Evolutionary conservation across 306 rosid genomes (phyloP).

Genomic region (Herpetospermum pedunculosum): DNA sequence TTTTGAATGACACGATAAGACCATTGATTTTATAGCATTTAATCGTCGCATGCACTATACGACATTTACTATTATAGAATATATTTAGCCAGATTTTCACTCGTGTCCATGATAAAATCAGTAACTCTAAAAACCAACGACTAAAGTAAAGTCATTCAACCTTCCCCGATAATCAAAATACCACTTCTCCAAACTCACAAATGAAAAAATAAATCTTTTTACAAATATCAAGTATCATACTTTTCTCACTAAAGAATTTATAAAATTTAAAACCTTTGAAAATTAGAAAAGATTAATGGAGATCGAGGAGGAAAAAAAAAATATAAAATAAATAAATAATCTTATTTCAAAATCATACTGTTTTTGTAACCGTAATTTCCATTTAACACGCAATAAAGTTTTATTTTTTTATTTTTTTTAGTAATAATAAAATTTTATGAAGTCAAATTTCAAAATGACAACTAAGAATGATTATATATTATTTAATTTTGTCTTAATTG

Average conservation of each 20-base stretch:
- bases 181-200: too few species aligned
- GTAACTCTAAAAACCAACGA: not conserved
- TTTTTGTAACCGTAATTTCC: not conserved
- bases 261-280: too few species aligned
- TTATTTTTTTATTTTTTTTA: too few species aligned
- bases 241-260: too few species aligned
- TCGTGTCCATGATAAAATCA: too few species aligned
- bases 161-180: not conserved
- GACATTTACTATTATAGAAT: not conserved
- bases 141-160: not conserved
- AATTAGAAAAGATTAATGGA: too few species aligned
- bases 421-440: too few species aligned
- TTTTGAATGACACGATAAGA: not conserved
- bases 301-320: too few species aligned
- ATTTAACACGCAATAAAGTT: not conserved
- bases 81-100: not conserved
- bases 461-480: not conserved
- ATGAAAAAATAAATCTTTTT: too few species aligned
- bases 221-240: too few species aligned
- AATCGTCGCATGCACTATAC: not conserved
- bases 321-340: too few species aligned
- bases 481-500: not conserved
- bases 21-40: not conserved
- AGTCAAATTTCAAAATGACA: not conserved
- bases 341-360: too few species aligned